Evolutionary conservation across 2,329 filamentous ascomycete genomes (phyloP), one percentile per base, ranked within the genome.

Genomic region (Aspergillus neoniger): DNA sequence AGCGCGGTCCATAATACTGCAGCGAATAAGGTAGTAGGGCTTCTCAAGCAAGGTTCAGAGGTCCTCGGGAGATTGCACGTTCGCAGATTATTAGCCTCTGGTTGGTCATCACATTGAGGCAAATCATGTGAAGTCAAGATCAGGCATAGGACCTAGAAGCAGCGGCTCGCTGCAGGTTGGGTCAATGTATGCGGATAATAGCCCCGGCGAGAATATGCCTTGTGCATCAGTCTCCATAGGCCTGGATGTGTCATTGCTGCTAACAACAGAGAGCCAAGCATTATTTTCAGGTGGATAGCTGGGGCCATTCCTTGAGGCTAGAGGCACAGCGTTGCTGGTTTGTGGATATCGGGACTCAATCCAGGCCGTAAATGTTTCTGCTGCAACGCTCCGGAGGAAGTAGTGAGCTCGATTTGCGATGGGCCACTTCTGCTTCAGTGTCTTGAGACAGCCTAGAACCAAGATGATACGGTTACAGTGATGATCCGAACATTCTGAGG

Each of bases 391-490:
- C 38, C 72, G 64, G 5, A 76, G 58, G 47, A 65, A 63, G 7
- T 67, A 66, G 28, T 74, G 72, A 1, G 73, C 67, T 19, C 65
- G 57, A 32, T 71, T 66, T 3, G 72, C 73, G 4, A 75, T 58
- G 39, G 62, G 59, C 74, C 74, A 75, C 6, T 66, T 76, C 7
- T 66, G 63, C 17, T 67, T 69, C 15, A 70, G 67, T 19, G 66
- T 69, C 51, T 76, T 76, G 23, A 76, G 58, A 47, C 72, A 75
- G 1, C 74, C 74, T 6, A 76, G 68, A 6, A 76, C 69, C 3
- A 76, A 68, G 9, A 70, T 70, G 3, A 76, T 72, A n/a, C 74
- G 70, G 48, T 76, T 76, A 25, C 69, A 72, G 50, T 76, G 74
- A 32, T 76, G 74, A 28, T 76, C 74, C n/a, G 72, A 72, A 48